phyloP scores from a whole-genome alignment of 73 alveolate genomes.

The Effrenium voratum region DNA sequence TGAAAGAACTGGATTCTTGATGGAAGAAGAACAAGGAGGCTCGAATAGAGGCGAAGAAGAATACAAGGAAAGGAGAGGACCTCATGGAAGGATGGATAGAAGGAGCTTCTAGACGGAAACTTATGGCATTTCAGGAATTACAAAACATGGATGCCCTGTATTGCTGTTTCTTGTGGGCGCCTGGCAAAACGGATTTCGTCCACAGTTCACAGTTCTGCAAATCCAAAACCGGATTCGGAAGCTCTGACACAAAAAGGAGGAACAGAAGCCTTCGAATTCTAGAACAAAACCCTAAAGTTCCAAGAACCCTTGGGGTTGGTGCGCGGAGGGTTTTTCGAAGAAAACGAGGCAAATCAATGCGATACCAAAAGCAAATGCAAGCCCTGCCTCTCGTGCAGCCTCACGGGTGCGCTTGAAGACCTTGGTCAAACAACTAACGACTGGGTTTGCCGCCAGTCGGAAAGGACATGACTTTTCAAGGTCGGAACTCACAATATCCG shows the following conservation, averaged over 20 bases:
- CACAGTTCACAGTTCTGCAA: background rate
- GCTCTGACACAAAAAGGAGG: background rate
- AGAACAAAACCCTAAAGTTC: background rate
- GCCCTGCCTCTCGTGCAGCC: slow-evolving; percentile 25
- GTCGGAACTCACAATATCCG: background rate
- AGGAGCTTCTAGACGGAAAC: background rate
- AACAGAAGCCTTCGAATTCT: too few species aligned
- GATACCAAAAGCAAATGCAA: background rate
- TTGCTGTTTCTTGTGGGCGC: background rate
- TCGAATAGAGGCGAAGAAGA: background rate
- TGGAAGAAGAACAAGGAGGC: background rate
- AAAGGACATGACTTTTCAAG: background rate
- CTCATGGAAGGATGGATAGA: background rate
- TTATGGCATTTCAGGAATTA: background rate
- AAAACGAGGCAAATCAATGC: background rate
- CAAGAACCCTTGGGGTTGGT: background rate
- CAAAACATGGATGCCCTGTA: background rate
- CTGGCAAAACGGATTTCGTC: background rate
- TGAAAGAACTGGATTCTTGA: background rate
- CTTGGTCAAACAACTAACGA: background rate
- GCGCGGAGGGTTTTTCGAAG: background rate
- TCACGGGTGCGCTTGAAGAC: slow-evolving; percentile 26
- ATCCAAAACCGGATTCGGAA: background rate
- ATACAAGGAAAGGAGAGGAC: background rate
- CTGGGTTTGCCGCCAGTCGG: background rate